phyloP scores from a whole-genome alignment of 73 alveolate species.

The Paramecium sonneborni region DNA sequence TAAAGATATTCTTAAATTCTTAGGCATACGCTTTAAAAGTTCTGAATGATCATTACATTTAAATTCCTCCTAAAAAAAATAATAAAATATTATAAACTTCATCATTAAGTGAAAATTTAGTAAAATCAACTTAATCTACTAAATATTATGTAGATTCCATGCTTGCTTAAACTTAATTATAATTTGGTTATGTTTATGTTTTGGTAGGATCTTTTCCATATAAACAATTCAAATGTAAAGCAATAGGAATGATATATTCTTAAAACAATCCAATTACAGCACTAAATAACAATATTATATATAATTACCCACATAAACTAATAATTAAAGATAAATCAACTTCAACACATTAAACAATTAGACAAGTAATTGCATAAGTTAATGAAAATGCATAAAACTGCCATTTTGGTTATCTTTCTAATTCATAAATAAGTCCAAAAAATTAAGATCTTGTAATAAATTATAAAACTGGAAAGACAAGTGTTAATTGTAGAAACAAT shows the following conservation, averaged over 20 bases:
- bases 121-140: neutral
- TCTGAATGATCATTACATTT: conserved; percentile 43
- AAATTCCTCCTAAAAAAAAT: neutral
- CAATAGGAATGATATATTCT: conserved; percentile 17
- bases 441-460: conserved; percentile 48
- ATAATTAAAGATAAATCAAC: conserved; percentile 14
- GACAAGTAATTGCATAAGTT: conserved; percentile 3
- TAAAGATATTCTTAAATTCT: neutral
- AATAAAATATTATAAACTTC: neutral
- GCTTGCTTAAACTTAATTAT: neutral
- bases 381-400: neutral
- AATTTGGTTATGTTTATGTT: neutral
- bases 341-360: neutral
- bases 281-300: neutral
- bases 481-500: neutral
- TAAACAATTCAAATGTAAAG: conserved; percentile 30
- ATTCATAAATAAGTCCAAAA: conserved; percentile 9
- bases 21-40: neutral
- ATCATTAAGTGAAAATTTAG: neutral
- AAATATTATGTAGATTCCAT: neutral
- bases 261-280: conserved; percentile 37
- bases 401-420: neutral
- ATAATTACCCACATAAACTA: conserved; percentile 22
- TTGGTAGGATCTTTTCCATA: neutral
- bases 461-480: conserved; percentile 11